A percentile compares a stretch with the other conserved stretches of the same genome.
These are phyloP conservation scores for Cairneyella variabilis DNA, from an alignment of 495 filamentous ascomycete genomes.

Conservation along the genomic window DNA sequence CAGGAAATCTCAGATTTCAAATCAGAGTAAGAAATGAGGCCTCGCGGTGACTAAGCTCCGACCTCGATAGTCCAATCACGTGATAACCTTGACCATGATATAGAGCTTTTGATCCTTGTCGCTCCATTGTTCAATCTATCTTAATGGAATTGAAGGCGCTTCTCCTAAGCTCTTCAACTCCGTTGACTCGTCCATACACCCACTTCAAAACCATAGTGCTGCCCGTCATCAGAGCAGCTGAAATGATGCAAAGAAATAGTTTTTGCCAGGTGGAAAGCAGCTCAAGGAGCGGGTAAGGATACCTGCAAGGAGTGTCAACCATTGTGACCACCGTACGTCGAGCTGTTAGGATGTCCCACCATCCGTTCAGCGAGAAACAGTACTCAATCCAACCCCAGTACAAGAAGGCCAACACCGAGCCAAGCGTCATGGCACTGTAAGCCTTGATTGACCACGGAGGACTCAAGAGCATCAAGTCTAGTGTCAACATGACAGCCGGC, in stretches of 20 bases:
- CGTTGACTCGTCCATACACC: not conserved
- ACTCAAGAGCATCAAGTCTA: conserved; percentile 70
- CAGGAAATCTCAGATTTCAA: too few species aligned
- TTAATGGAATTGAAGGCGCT: not conserved
- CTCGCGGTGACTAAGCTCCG: too few species aligned
- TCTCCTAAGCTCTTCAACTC: not conserved
- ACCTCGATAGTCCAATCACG: too few species aligned
- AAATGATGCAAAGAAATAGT: not conserved
- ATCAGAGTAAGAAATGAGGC: too few species aligned
- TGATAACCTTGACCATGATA: too few species aligned
- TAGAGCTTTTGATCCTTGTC: too few species aligned
- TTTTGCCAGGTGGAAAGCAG: conserved; percentile 33
- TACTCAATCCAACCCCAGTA: conserved; percentile 88
- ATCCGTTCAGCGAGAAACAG: conserved; percentile 70
- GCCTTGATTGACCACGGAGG: conserved; percentile 72
- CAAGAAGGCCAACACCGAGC: conserved; percentile 57
- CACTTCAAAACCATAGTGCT: not conserved
- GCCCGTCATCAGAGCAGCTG: not conserved
- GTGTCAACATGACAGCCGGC: conserved; percentile 63
- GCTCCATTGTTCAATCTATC: not conserved
- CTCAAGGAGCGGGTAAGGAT: conserved; percentile 80
- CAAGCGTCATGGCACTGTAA: conserved; percentile 56
- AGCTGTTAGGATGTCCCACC: conserved; percentile 36
- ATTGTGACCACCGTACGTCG: conserved; percentile 5
- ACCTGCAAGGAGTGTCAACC: conserved; percentile 43